A percentile compares a stretch with the other conserved stretches of the same genome.
Evolutionary conservation across 768 basidiomycete genomes (phyloP).

Genomic region (Xerocomellus amylosporus): DNA sequence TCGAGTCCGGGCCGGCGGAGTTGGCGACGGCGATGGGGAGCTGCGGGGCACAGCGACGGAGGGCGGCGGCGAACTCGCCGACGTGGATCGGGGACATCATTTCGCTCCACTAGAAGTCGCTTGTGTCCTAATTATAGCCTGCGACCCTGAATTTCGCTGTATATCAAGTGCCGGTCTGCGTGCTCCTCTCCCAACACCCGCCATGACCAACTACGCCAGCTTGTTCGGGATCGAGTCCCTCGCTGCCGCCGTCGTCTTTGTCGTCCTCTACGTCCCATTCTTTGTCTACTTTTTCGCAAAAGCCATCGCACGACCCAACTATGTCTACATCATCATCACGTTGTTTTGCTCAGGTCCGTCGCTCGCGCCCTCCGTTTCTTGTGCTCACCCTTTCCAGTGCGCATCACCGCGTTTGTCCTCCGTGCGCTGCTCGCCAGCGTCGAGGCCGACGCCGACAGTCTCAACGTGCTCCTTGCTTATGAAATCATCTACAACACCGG

Average conservation of each 20-base stretch:
- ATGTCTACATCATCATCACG: slow-evolving; percentile 18
- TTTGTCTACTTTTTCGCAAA: slow-evolving; percentile 14
- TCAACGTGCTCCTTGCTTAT: slow-evolving; percentile 27
- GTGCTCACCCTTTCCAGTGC: slow-evolving; percentile 6
- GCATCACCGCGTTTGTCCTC: slow-evolving; percentile 17
- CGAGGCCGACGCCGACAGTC: slow-evolving; percentile 18
- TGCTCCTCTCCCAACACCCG: not conserved
- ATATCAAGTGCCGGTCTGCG: too few species aligned
- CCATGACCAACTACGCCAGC: slow-evolving; percentile 18
- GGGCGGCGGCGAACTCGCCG: slow-evolving; percentile 48
- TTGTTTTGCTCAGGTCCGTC: slow-evolving; percentile 31
- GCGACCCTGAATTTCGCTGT: too few species aligned
- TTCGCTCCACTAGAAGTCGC: too few species aligned
- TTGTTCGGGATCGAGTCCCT: slow-evolving; percentile 22
- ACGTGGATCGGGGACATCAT: slow-evolving; percentile 37
- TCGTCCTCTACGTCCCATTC: slow-evolving; percentile 22
- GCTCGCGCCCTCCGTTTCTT: fast-evolving
- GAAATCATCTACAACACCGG: slow-evolving; percentile 34
- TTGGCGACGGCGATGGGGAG: slow-evolving; percentile 54
- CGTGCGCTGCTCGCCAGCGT: slow-evolving; percentile 17
- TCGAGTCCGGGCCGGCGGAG: slow-evolving; percentile 83
- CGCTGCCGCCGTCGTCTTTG: slow-evolving; percentile 28
- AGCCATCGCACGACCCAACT: slow-evolving; percentile 18
- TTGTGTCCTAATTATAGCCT: too few species aligned
- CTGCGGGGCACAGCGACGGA: slow-evolving; percentile 27